These are phyloP conservation scores for Sinapis alba DNA, from an alignment of 441 rosid species.

Conservation along the genomic window DNA sequence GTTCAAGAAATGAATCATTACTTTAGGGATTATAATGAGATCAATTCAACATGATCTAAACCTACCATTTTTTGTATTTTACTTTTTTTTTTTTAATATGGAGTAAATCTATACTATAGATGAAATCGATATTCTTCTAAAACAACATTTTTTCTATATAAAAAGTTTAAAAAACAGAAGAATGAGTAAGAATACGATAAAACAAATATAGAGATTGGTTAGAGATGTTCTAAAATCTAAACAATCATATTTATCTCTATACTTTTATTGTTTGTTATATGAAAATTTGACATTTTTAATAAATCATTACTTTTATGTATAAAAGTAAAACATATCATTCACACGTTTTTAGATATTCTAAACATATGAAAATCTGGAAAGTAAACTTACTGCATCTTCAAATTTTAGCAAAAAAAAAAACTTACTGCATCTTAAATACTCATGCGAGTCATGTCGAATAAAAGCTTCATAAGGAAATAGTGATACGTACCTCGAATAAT, in stretches of 20 bases:
- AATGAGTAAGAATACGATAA: too few relatives aligned
- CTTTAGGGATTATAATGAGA: neutral
- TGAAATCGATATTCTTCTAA: too few relatives aligned
- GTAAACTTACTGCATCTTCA: too few relatives aligned
- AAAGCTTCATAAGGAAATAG: neutral
- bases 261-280: too few relatives aligned
- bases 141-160: too few relatives aligned
- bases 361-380: neutral
- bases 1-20: neutral
- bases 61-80: too few relatives aligned
- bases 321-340: neutral
- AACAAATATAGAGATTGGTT: too few relatives aligned
- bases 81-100: too few relatives aligned
- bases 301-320: neutral
- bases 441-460: neutral
- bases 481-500: slow-evolving; percentile 46
- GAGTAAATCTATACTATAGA: too few relatives aligned
- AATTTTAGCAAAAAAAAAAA: too few relatives aligned
- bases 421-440: neutral
- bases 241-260: neutral
- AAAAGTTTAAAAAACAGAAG: too few relatives aligned
- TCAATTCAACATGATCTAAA: neutral
- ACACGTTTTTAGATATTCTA: neutral
- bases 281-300: neutral
- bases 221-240: too few relatives aligned